Percentiles rank a stretch among this genome's conserved stretches.
Conservation (phyloP, 805 yeast genomes). For the Metschnikowia sp. region DNA sequence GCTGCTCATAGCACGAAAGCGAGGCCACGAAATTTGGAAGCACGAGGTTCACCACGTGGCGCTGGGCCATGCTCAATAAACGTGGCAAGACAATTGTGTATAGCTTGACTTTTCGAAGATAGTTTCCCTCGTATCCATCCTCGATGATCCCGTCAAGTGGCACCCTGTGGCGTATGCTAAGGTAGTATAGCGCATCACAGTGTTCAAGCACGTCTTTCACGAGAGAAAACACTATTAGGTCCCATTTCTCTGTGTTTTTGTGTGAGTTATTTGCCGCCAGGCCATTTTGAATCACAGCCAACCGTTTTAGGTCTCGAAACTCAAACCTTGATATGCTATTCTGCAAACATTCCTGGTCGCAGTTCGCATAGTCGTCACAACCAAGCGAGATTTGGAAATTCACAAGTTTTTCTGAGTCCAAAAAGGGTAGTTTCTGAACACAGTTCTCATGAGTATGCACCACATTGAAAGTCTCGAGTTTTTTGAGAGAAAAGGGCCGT, state of each 20-base stretch:
- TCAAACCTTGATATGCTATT: constrained; percentile 33
- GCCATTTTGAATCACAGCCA: constrained; percentile 33
- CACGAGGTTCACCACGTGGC: constrained; percentile 41
- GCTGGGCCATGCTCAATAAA: constrained; percentile 18
- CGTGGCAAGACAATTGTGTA: constrained; percentile 49
- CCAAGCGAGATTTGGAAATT: constrained; percentile 47
- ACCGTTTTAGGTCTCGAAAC: constrained; percentile 31
- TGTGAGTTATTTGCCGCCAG: constrained; percentile 30
- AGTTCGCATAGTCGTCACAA: constrained; percentile 45
- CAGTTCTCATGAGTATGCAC: constrained; percentile 20
- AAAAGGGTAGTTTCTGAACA: constrained; percentile 11
- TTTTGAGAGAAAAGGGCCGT: constrained; percentile 12
- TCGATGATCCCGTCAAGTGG: constrained; percentile 45
- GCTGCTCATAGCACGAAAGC: constrained; percentile 64
- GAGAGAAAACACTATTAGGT: constrained; percentile 41
- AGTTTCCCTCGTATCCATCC: constrained; percentile 76
- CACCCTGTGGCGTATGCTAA: constrained; percentile 57
- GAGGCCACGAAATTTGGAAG: constrained; percentile 61
- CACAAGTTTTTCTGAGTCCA: constrained; percentile 23
- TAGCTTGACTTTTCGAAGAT: constrained; percentile 52
- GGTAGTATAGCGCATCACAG: constrained; percentile 28
- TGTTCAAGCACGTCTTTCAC: constrained; percentile 24
- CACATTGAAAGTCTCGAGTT: constrained; percentile 23
- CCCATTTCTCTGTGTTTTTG: constrained; percentile 50
- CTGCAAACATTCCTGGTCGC: constrained; percentile 40